Evolutionary conservation across 306 rosid genomes (phyloP).

Genomic region (Dryas octopetala): DNA sequence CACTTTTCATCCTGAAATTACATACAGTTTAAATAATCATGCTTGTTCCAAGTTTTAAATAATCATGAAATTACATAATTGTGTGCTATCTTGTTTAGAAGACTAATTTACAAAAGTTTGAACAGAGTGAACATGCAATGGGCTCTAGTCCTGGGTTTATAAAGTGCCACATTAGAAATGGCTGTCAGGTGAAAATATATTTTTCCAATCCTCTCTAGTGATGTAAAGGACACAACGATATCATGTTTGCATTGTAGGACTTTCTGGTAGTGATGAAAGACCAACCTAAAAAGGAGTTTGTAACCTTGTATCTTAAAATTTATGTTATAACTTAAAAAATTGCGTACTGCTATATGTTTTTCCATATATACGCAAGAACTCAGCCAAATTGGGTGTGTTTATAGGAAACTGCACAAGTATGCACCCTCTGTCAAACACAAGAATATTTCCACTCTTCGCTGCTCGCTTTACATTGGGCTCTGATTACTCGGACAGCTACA

Average conservation of each 20-base stretch:
- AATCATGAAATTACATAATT: not conserved
- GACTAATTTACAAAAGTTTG: not conserved
- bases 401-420: too few relatives aligned
- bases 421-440: not conserved
- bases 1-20: not conserved
- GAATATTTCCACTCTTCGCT: not conserved
- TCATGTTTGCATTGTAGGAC: not conserved
- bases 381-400: too few relatives aligned
- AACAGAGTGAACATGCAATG: not conserved
- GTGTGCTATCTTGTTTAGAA: not conserved
- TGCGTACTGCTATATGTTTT: not conserved
- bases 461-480: too few relatives aligned
- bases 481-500: not conserved
- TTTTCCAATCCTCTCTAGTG: not conserved
- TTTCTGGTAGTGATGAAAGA: not conserved
- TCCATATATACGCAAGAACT: not conserved
- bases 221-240: not conserved
- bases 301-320: not conserved
- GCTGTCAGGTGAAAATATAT: too few relatives aligned
- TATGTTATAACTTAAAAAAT: not conserved
- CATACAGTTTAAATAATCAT: not conserved
- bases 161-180: not conserved
- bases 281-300: not conserved
- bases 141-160: not conserved
- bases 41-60: not conserved